phyloP scores from a whole-genome alignment of 345 rosid genomes.

The Bruguiera sexangula region DNA sequence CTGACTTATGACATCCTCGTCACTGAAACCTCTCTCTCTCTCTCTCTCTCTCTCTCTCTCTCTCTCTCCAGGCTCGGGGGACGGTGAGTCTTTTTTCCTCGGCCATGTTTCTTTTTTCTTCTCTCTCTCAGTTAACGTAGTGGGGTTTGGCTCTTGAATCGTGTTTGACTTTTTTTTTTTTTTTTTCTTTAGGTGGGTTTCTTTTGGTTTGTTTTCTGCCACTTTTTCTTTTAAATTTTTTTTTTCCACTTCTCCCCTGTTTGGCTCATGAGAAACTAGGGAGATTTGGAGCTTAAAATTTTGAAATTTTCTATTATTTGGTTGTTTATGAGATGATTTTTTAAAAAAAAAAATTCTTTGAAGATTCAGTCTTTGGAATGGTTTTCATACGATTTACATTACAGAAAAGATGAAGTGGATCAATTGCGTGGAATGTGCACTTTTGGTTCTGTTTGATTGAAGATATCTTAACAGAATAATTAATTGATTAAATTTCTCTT shows the following conservation, averaged over 20 bases:
- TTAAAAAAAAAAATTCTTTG: neutral
- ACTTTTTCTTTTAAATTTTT: neutral
- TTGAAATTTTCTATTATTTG: neutral
- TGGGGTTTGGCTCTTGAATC: neutral
- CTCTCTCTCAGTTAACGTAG: neutral
- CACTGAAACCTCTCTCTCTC: neutral
- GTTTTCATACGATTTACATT: neutral
- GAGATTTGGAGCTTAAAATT: neutral
- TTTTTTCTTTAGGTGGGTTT: too few relatives aligned
- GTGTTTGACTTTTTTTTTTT: neutral
- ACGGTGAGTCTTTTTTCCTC: neutral
- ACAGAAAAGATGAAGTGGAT: neutral
- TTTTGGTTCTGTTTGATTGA: too few relatives aligned
- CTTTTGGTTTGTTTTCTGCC: neutral
- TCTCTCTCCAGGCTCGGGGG: neutral
- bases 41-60: neutral
- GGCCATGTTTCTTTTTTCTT: neutral
- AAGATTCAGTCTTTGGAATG: neutral
- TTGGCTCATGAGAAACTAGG: conserved; percentile 7
- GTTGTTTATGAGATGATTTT: neutral
- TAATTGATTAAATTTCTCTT: neutral
- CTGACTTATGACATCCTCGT: too few relatives aligned
- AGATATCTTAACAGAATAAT: too few relatives aligned
- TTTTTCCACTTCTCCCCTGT: neutral
- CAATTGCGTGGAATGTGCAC: neutral